Evolutionary conservation across 306 rosid genomes (phyloP), one percentile per base, ranked within the genome.

Genomic region (Acacia acuminata): DNA sequence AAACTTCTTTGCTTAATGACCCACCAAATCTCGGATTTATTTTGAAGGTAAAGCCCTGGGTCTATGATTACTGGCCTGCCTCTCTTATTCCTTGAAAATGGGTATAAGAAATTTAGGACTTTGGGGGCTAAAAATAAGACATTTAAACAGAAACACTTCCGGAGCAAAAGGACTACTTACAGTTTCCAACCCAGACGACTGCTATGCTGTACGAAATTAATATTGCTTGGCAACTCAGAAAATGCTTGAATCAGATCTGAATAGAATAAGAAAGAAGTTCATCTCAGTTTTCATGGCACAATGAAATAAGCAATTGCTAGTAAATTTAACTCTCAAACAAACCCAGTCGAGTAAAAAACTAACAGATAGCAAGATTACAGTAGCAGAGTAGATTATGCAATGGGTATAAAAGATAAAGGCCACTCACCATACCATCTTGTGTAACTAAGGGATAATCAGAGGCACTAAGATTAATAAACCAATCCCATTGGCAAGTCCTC

Each of bases 341-440:
- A 56, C n/a, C 44, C n/a, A 45, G 27, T 48, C 7, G 24, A 17
- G 8, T 5, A 51, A 51, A 51, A 16, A 16, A 20, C 24, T 19
- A 75, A 12, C 0, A 70, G 6, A 68, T 17, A 74, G 38, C 9
- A 8, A 38, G 4, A 69, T 27, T 63, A 27, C 69, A 27, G 12
- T 16, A 14, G 24, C 6, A 71, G 40, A 76, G 47, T 32, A 61
- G 11, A 47, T 11, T 25, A 40, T 68, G 3, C 40, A 8, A 32
- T 16, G 67, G 67, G 42, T 15, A 77, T 22, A 34, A 22, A 25
- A 83, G 60, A 27, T 60, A 20, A 71, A 83, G 75, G 81, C 51
- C 92, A 92, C 98, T 94, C 97, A 94, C 98, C 96, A 83, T 94
- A 94, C 98, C 98, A 92, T 95, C 97, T 95, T 95, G 98, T 84